These are phyloP conservation scores for Gypsophila paniculata DNA, from an alignment of 179 eudicot genomes.

Conservation along the genomic window DNA sequence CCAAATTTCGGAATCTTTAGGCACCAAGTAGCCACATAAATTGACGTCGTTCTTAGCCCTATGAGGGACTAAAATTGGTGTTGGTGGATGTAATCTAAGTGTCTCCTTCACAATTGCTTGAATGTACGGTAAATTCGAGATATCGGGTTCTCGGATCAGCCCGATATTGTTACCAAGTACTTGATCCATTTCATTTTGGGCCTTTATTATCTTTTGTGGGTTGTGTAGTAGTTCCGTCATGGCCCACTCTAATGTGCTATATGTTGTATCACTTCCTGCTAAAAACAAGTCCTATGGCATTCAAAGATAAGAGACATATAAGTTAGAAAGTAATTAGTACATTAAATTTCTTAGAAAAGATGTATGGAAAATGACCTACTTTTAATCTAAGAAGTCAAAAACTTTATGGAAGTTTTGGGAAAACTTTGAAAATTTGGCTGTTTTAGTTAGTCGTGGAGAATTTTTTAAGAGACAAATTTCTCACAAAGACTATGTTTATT, in stretches of 20 bases:
- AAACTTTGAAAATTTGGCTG: too few relatives aligned
- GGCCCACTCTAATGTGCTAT: slow-evolving; percentile 24
- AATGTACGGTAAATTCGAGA: slow-evolving; percentile 22
- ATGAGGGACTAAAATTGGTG: slow-evolving; percentile 25
- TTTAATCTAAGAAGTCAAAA: neutral
- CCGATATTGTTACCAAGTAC: neutral
- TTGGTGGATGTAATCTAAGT: slow-evolving; percentile 27
- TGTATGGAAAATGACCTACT: neutral
- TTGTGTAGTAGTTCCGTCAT: slow-evolving; percentile 27
- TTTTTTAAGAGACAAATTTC: too few relatives aligned
- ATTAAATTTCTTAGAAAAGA: neutral
- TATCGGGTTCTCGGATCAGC: slow-evolving; percentile 17
- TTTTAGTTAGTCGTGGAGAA: too few relatives aligned
- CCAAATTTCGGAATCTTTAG: slow-evolving; percentile 20
- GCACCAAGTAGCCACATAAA: slow-evolving; percentile 18
- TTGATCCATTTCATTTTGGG: slow-evolving; percentile 21
- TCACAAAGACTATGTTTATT: too few relatives aligned
- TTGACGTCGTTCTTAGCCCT: slow-evolving; percentile 16
- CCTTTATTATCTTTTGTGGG: slow-evolving; percentile 13
- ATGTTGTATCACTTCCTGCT: slow-evolving; percentile 27
- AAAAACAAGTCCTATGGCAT: slow-evolving; percentile 21
- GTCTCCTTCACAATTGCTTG: slow-evolving; percentile 26
- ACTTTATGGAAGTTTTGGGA: neutral
- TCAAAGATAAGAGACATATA: neutral
- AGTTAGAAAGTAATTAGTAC: too few relatives aligned